Percentiles rank a stretch among this genome's conserved stretches.
These are phyloP conservation scores for Coffea eugenioides DNA, from an alignment of 257 asterid species.

Conservation along the genomic window DNA sequence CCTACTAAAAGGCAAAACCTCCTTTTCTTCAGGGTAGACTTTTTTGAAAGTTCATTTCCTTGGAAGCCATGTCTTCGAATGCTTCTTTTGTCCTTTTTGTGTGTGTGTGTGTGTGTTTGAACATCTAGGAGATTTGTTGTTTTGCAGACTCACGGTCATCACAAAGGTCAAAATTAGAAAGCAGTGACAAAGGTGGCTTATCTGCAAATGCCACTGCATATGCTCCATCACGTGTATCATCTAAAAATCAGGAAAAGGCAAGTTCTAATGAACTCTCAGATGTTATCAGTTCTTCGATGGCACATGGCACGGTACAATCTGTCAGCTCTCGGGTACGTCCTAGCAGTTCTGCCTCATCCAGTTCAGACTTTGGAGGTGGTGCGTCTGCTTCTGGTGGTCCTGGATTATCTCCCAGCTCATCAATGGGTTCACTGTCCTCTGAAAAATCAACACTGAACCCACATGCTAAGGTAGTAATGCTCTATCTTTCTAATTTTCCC, in stretches of 20 bases:
- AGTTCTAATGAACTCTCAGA: constrained; percentile 42
- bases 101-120: background rate
- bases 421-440: constrained; percentile 77
- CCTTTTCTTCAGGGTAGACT: background rate
- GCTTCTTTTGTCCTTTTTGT: background rate
- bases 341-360: constrained; percentile 64
- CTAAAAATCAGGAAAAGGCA: constrained; percentile 55
- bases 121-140: background rate
- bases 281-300: constrained; percentile 41
- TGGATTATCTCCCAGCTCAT: constrained; percentile 81
- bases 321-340: constrained; percentile 44
- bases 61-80: background rate
- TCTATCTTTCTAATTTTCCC: background rate
- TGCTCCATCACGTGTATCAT: constrained; percentile 49
- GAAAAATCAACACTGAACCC: constrained; percentile 92
- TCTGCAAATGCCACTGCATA: constrained; percentile 60
- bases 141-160: constrained; percentile 42
- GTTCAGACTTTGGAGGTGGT: constrained; percentile 67
- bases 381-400: constrained; percentile 64
- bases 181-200: constrained; percentile 46
- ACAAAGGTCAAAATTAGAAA: constrained; percentile 34
- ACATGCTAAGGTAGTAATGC: constrained; percentile 70
- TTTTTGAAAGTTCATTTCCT: background rate
- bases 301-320: constrained; percentile 39
- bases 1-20: background rate